Evolutionary conservation across 257 asterid species (phyloP), one percentile per base, ranked within the genome.

Genomic region (Nemophila menziesii): DNA sequence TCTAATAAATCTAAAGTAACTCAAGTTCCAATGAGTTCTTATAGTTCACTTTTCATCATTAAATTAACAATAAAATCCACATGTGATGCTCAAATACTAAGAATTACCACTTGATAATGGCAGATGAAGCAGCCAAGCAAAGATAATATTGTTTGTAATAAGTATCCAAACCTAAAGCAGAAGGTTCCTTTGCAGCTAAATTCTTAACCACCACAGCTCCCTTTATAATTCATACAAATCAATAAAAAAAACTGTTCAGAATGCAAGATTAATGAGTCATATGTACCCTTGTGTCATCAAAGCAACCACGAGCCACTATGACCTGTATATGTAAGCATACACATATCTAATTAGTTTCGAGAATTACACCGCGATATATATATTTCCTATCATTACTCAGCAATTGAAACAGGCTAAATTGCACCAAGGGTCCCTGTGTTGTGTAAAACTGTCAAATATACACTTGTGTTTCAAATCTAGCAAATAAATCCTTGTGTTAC

Each of bases 121-220:
- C 98, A 55, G 98, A 79, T 33, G 98, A 95, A 16, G 98, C 95
- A 47, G 93, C 98, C 81, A 89, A 75, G 73, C 98, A 80, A 44
- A 89, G 89, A 73, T 89, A 89, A 62, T 80, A 89, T 60, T 89
- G 98, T 73, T 89, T 89, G 79, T 76, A 72, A 66, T 75, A 77
- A 37, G 82, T 73, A 71, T 83, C 95, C 73, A 89, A 57, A 46
- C 95, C 87, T 70, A 89, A 92, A n/a, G 89, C 97, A 57, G 97
- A 87, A 49, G 86, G 95, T 56, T 75, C 97, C 61, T 59, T 76
- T 15, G 97, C 95, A 51, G 97, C 93, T 69, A 86, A 64, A 63
- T 68, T 72, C 63, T 83, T 82, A 42, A 87, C 86, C 57, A 87
- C 66, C 36, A 59, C 73, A 52, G 89, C 83, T 48, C 97, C 97